These are phyloP conservation scores for Clavaria fumosa DNA, from an alignment of 768 basidiomycete species.

Conservation along the genomic window DNA sequence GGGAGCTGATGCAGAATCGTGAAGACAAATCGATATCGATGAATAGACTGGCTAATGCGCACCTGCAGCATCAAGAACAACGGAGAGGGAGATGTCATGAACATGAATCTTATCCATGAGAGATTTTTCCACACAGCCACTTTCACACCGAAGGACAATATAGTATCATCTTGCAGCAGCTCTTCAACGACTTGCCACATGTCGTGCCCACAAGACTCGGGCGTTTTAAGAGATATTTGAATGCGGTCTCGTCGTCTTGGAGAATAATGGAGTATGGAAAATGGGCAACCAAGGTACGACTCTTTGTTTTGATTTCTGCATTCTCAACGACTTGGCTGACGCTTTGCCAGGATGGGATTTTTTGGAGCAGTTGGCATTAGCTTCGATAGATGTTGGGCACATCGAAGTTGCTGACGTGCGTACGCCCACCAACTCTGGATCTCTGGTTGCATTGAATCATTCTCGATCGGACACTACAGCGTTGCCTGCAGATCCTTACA, in stretches of 20 bases:
- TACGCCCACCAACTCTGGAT: constrained; percentile 8
- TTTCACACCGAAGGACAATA: neutral
- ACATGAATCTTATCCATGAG: constrained; percentile 26
- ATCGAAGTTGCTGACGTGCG: constrained; percentile 62
- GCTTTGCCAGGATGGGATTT: constrained; percentile 45
- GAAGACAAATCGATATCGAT: constrained; percentile 10
- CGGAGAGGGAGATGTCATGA: constrained; percentile 30
- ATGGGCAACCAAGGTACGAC: constrained; percentile 42
- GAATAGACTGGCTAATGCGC: constrained; percentile 29
- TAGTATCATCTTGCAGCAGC: constrained; percentile 33
- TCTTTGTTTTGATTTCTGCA: neutral
- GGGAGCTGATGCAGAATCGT: constrained; percentile 13
- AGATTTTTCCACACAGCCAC: constrained; percentile 1
- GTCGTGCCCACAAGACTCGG: constrained; percentile 33
- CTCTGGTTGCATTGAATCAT: neutral
- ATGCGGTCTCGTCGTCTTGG: constrained; percentile 34
- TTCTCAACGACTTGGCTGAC: constrained; percentile 2
- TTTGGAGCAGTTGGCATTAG: constrained; percentile 65
- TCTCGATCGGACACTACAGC: constrained; percentile 23
- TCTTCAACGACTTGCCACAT: constrained; percentile 37
- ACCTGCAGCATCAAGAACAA: constrained; percentile 26
- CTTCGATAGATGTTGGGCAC: constrained; percentile 62
- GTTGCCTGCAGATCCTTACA: constrained; percentile 44
- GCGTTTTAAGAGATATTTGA: constrained; percentile 47
- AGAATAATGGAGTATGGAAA: constrained; percentile 27